These are phyloP conservation scores for Perilla frutescens DNA, from an alignment of 257 asterid species.

Conservation along the genomic window DNA sequence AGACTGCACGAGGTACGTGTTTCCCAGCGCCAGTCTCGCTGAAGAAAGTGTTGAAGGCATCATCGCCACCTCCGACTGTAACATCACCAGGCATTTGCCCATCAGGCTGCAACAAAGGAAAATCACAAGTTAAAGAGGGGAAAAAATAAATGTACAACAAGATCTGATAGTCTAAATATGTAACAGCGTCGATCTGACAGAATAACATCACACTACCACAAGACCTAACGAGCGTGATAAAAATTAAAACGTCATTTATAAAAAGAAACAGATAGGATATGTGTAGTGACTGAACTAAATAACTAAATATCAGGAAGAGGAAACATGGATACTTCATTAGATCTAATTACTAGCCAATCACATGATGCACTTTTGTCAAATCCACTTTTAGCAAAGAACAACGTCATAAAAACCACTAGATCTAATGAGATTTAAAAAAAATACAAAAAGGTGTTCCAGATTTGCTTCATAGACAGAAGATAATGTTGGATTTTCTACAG, in stretches of 20 bases:
- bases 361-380: not conserved
- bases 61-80: slow-evolving; percentile 63
- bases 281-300: no score
- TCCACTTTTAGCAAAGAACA: not conserved
- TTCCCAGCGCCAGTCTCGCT: slow-evolving; percentile 67
- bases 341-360: not conserved
- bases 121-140: not conserved
- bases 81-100: slow-evolving; percentile 68
- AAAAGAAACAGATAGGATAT: no score
- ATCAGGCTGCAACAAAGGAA: slow-evolving; percentile 51
- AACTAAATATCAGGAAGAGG: not conserved
- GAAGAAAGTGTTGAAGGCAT: slow-evolving; percentile 67
- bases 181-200: not conserved
- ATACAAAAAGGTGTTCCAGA: no score
- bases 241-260: no score
- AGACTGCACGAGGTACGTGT: slow-evolving; percentile 63
- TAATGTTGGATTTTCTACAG: not conserved
- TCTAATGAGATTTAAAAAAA: not conserved
- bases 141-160: not conserved
- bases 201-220: not conserved
- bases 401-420: not conserved
- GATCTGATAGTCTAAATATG: not conserved
- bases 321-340: not conserved
- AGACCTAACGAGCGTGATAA: not conserved
- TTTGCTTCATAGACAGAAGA: not conserved